These are phyloP conservation scores for Neolentinus lepideus DNA, from an alignment of 1,284 basidiomycete genomes.

Conservation along the genomic window DNA sequence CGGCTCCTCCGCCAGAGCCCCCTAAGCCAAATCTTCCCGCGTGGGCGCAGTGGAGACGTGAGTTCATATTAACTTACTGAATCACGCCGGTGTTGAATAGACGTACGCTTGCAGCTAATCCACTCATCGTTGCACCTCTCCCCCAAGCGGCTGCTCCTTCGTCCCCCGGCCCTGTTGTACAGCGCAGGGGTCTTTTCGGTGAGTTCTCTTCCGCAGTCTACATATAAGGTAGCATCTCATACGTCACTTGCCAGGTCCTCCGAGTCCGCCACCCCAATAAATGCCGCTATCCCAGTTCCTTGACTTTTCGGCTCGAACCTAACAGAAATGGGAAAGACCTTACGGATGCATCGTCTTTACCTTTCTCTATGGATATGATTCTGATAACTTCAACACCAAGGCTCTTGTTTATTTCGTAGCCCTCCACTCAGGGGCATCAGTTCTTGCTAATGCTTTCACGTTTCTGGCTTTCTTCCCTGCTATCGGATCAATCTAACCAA, in stretches of 20 bases:
- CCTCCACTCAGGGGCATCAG: no score
- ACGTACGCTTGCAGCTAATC: neutral
- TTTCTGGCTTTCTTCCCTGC: neutral
- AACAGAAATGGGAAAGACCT: no score
- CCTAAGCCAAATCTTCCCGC: constrained; percentile 48
- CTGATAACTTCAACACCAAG: no score
- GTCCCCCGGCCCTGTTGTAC: constrained; percentile 23
- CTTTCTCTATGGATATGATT: no score
- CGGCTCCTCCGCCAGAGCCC: constrained; percentile 34
- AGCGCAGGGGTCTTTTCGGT: constrained; percentile 62
- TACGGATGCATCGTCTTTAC: no score
- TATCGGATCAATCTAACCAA: neutral
- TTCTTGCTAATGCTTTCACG: neutral
- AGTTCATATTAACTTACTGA: constrained; percentile 17
- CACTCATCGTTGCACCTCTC: constrained; percentile 37
- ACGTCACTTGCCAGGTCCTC: constrained; percentile 32
- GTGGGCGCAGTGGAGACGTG: constrained; percentile 75
- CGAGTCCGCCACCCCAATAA: constrained; percentile 51
- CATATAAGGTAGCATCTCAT: neutral
- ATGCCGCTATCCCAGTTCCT: no score
- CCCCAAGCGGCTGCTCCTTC: constrained; percentile 41
- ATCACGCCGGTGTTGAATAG: neutral
- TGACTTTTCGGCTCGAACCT: no score
- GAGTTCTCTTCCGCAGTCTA: constrained; percentile 8
- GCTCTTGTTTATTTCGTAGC: neutral